Conservation (phyloP, 179 eudicot genomes). For the Amaranthus tricolor region DNA sequence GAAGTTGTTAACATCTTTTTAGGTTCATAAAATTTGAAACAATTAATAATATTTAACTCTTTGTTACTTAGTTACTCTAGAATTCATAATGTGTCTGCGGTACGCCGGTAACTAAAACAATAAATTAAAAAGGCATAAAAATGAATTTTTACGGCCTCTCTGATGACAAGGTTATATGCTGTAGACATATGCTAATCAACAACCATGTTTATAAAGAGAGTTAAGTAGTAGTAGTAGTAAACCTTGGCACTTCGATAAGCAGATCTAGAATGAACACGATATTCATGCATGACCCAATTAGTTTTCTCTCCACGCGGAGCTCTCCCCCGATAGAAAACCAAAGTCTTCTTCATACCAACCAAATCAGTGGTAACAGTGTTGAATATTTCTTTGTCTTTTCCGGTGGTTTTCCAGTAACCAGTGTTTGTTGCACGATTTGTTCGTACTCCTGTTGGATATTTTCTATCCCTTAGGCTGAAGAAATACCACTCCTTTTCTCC, state of each 20-base stretch:
- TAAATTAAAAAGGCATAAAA: no score
- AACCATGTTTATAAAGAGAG: neutral
- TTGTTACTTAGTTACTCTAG: no score
- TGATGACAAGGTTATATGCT: no score
- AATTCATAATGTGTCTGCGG: no score
- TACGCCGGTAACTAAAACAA: no score
- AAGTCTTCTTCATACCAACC: slow-evolving; percentile 53
- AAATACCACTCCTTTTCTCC: slow-evolving; percentile 52
- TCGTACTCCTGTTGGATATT: slow-evolving; percentile 49
- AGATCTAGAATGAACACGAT: slow-evolving; percentile 51
- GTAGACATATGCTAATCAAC: no score
- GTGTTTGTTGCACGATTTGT: slow-evolving; percentile 51
- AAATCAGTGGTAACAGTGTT: slow-evolving; percentile 37
- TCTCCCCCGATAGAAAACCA: slow-evolving; percentile 56
- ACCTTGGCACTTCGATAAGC: slow-evolving; percentile 60
- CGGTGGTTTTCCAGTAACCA: slow-evolving; percentile 52
- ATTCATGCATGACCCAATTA: slow-evolving; percentile 70
- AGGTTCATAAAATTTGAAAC: no score
- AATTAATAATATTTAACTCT: no score
- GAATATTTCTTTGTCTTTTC: slow-evolving; percentile 51
- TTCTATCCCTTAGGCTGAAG: slow-evolving; percentile 45
- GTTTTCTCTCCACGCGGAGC: slow-evolving; percentile 64
- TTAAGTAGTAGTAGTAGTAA: neutral
- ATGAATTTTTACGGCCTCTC: no score
- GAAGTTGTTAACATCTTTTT: no score